These are phyloP conservation scores for Yarrowia deformans DNA, from an alignment of 805 yeast species.

Conservation along the genomic window DNA sequence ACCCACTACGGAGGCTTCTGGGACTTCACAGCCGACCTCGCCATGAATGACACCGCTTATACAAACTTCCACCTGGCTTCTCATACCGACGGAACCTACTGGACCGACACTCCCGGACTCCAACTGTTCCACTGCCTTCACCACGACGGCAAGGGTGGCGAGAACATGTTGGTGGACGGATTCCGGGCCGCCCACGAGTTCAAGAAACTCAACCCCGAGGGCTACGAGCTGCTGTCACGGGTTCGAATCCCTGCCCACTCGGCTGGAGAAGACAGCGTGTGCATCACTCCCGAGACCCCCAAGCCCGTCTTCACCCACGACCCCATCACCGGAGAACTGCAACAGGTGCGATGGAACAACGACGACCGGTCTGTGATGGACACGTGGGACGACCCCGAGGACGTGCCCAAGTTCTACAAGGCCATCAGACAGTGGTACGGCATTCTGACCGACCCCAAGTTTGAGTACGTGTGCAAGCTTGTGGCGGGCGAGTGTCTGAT, in stretches of 20 bases:
- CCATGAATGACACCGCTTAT: constrained; percentile 74
- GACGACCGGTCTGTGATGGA: constrained; percentile 71
- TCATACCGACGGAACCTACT: constrained; percentile 79
- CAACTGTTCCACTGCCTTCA: constrained; percentile 70
- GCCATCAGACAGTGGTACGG: constrained; percentile 66
- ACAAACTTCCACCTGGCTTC: constrained; percentile 68
- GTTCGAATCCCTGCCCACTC: constrained; percentile 71
- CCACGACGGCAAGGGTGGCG: constrained; percentile 71
- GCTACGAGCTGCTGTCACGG: constrained; percentile 58
- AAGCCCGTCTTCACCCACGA: constrained; percentile 65
- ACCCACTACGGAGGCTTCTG: constrained; percentile 84
- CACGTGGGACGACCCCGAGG: constrained; percentile 54
- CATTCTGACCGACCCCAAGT: constrained; percentile 58
- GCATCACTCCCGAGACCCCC: constrained; percentile 64
- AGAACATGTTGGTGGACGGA: constrained; percentile 71
- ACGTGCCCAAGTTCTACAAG: constrained; percentile 59
- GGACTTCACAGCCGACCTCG: constrained; percentile 75
- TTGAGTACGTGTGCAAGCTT: constrained; percentile 62
- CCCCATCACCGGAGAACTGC: constrained; percentile 56
- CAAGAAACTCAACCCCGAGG: constrained; percentile 57
- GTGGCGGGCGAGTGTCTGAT: constrained; percentile 71
- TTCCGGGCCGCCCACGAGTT: constrained; percentile 64
- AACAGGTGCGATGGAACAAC: constrained; percentile 75
- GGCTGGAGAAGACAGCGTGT: constrained; percentile 71
- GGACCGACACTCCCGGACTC: constrained; percentile 75